Percentiles rank a stretch among this genome's conserved stretches.
phyloP scores from a whole-genome alignment of 2,329 filamentous ascomycete species.

The Neonectria punicea region DNA sequence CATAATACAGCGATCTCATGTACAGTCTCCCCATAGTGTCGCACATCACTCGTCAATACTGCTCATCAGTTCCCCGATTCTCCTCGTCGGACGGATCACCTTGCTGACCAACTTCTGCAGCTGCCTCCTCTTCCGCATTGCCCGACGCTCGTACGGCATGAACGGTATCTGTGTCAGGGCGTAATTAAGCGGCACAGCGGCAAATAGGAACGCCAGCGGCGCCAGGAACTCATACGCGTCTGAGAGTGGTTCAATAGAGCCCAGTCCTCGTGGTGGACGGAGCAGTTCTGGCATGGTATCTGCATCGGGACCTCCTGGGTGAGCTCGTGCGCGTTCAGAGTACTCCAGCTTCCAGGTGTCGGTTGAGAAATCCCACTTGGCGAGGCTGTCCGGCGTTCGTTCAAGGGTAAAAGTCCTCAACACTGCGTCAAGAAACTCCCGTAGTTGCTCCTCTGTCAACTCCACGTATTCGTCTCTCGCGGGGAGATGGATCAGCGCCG shows the following conservation, averaged over 20 bases:
- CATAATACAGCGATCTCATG: not conserved
- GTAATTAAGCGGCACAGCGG: not conserved
- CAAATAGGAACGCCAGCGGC: slow-evolving; percentile 17
- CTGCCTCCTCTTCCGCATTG: slow-evolving; percentile 12
- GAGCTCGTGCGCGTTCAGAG: not conserved
- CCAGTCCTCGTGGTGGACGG: not conserved
- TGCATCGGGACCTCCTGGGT: not conserved
- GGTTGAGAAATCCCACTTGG: slow-evolving; percentile 19
- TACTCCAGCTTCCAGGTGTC: slow-evolving; percentile 23
- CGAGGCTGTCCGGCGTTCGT: slow-evolving; percentile 13
- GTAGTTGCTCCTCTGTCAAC: slow-evolving; percentile 21
- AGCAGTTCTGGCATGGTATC: slow-evolving; percentile 2
- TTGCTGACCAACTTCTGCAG: slow-evolving; percentile 12
- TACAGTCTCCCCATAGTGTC: not conserved
- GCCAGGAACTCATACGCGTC: slow-evolving; percentile 26
- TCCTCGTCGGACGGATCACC: slow-evolving; percentile 2
- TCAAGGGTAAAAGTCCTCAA: slow-evolving; percentile 18
- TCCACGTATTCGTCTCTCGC: slow-evolving; percentile 13
- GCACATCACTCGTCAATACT: slow-evolving; percentile 7
- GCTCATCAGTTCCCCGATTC: not conserved
- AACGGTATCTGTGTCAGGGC: slow-evolving; percentile 5
- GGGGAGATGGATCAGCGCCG: not conserved
- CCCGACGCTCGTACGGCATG: slow-evolving; percentile 14
- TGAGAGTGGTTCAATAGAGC: not conserved
- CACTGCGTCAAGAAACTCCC: slow-evolving; percentile 20